phyloP scores from a whole-genome alignment of 306 rosid genomes.

The Begonia peltatifolia region DNA sequence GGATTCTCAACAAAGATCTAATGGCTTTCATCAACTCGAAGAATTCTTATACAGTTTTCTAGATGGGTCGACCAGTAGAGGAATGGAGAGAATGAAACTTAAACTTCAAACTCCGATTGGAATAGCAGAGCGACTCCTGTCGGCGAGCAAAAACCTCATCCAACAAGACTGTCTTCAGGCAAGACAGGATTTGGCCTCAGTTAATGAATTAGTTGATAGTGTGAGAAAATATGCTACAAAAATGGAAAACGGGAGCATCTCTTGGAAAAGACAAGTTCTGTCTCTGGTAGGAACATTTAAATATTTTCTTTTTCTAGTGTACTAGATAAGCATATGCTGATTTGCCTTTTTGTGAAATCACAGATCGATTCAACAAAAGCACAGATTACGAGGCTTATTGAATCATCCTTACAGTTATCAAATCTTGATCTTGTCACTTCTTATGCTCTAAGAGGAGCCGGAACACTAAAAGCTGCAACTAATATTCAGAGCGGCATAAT shows the following conservation, averaged over 20 bases:
- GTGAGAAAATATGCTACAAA: slow-evolving; percentile 44
- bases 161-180: slow-evolving; percentile 60
- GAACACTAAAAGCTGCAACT: slow-evolving; percentile 46
- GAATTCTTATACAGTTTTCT: slow-evolving; percentile 64
- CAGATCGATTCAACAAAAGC: slow-evolving; percentile 77
- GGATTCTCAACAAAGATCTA: slow-evolving; percentile 38
- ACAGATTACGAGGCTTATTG: slow-evolving; percentile 54
- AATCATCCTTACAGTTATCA: slow-evolving; percentile 60
- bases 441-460: slow-evolving; percentile 47
- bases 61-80: slow-evolving; percentile 75
- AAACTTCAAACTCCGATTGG: slow-evolving; percentile 83
- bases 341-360: slow-evolving; percentile 11
- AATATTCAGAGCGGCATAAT: slow-evolving; percentile 70
- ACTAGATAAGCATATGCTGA: no score
- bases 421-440: slow-evolving; percentile 67
- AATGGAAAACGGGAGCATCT: slow-evolving; percentile 63
- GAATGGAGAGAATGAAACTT: slow-evolving; percentile 90
- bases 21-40: slow-evolving; percentile 57
- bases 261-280: slow-evolving; percentile 64
- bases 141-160: slow-evolving; percentile 51
- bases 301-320: not conserved
- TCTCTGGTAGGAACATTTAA: slow-evolving; percentile 31
- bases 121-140: slow-evolving; percentile 73
- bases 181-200: slow-evolving; percentile 61
- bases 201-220: slow-evolving; percentile 36